phyloP scores from a whole-genome alignment of 805 yeast genomes.

The Candida chauliodis region DNA sequence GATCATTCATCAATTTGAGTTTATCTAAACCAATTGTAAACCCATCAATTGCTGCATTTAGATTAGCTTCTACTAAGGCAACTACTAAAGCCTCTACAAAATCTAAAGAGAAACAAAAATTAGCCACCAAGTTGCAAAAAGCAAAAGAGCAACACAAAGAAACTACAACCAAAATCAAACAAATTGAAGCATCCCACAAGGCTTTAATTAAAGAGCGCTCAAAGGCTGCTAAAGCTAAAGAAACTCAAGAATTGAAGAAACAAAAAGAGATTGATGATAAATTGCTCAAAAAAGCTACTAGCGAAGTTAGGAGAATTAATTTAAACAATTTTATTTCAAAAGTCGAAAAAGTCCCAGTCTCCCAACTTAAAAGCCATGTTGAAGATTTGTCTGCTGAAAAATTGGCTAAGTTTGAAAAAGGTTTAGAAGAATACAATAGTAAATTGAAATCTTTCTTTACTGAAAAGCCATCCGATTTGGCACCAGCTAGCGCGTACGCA shows the following conservation, averaged over 20 bases:
- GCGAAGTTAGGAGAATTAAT: constrained; percentile 16
- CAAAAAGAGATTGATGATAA: constrained; percentile 14
- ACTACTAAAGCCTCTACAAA: too few relatives aligned
- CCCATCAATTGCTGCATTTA: too few relatives aligned
- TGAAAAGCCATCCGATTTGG: constrained; percentile 28
- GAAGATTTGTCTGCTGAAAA: constrained; percentile 23
- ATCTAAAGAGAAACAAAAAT: too few relatives aligned
- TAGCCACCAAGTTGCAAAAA: too few relatives aligned
- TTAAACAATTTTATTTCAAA: constrained; percentile 8
- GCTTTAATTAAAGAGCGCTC: constrained; percentile 7
- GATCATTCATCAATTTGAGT: too few relatives aligned
- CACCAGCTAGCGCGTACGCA: constrained; percentile 29
- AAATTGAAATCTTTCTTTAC: constrained; percentile 19
- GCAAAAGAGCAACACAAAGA: too few relatives aligned
- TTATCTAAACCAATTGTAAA: too few relatives aligned
- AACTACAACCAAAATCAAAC: constrained; percentile 13
- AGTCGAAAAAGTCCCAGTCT: constrained; percentile 11
- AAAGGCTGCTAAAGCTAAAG: constrained; percentile 9
- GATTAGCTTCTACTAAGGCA: too few relatives aligned
- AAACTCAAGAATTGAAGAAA: constrained; percentile 10
- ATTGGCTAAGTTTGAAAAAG: constrained; percentile 20
- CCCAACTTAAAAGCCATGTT: constrained; percentile 22
- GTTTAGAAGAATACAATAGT: constrained; percentile 28
- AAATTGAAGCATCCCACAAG: constrained; percentile 14
- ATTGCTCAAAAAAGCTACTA: constrained; percentile 18